Evolutionary conservation across 192 early-diverging fungal species (phyloP), one percentile per base, ranked within the genome.

Genomic region (Podila clonocystis): DNA sequence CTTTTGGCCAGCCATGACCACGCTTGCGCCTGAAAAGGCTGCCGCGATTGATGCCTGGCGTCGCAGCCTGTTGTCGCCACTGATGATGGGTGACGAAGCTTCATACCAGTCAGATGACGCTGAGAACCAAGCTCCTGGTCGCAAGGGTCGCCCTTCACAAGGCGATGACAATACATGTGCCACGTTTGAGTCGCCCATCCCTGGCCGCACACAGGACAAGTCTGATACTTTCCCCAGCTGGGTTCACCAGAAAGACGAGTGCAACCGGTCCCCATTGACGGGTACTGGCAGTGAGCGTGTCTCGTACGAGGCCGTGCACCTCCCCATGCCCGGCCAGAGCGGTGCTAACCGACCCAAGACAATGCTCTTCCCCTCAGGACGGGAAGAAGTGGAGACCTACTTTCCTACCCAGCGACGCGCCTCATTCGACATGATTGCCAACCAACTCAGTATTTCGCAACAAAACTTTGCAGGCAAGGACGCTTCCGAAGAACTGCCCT

Each of bases 1-100:
- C 52, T 55, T 62, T 22, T 75, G 74, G 74, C 67, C 67, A 26
- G 41, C 31, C 13, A 49, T 36, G 9, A 67, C 50, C 2, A 70
- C 60, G 8, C 45, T 78, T 58, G 75, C 65, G 57, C 74, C 74
- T 5, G 63, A 59, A 31, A 77, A 77, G 52, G 74, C 63, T 38
- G 74, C 74, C 1, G 65, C 67, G 11, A 70, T 77, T n/a, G 74
- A 77, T 64, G 62, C 45, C 34, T 77, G 74, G 74, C 62, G 74
- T 30, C 33, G 63, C 5, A 70, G 63, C 67, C 65, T 78, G 7
- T 52, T 63, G 48, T 68, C 73, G 6, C 73, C 73, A 15, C 33
- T 70, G 63, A 19, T 63, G 61, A 65, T 55, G 20, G 30, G 15
- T 13, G 60, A 45, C 0, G 38, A 58, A 28, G 20, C 36, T 17